Evolutionary conservation across 2,329 filamentous ascomycete genomes (phyloP), one percentile per base, ranked within the genome.

Genomic region (Verticillium albo-atrum): DNA sequence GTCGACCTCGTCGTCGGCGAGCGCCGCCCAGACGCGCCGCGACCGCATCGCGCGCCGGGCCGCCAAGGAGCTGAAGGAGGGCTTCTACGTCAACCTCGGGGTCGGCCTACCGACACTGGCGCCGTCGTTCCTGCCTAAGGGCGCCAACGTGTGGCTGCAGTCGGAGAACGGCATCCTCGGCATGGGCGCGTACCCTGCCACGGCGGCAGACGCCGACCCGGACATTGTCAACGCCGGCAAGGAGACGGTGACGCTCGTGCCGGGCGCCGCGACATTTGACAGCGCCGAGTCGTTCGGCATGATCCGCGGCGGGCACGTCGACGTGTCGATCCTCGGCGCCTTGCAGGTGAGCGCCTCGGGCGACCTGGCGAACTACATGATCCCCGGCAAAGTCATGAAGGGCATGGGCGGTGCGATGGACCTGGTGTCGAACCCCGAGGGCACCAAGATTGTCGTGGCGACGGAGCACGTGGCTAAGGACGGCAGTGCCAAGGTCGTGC

Each of bases 331-430:
- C 68, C 82, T 96, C 0, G 91, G 91, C 3, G 89, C 91, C 2
- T 85, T 94, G 65, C 90, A 96, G 76, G 91, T 95, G 25, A 89
- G 86, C 64, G 90, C 90, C 0, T 80, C 83, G 2, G 91, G 91
- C 27, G 91, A 96, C 70, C 75, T 96, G 57, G 91, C 91, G 53
- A 95, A 95, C 75, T 96, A 91, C 80, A 95, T 95, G 89, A 89
- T 96, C 63, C 91, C 91, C 0, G 91, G 91, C 26, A 95, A 94
- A 74, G 85, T 91, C 12, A 87, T 92, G 75, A 95, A 95, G 80
- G 91, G 91, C 20, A 95, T 96, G 87, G 91, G 91, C 62, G 88
- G 88, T 28, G 88, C 88, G 20, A 90, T 90, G 88, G 88, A 90
- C 70, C 75, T 90, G 7, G 86, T 90, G 12, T 87, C 85, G 37